A percentile compares a stretch with the other conserved stretches of the same genome.
Conservation (phyloP, 2,329 filamentous ascomycete genomes). For the Colletotrichum zoysiae region DNA sequence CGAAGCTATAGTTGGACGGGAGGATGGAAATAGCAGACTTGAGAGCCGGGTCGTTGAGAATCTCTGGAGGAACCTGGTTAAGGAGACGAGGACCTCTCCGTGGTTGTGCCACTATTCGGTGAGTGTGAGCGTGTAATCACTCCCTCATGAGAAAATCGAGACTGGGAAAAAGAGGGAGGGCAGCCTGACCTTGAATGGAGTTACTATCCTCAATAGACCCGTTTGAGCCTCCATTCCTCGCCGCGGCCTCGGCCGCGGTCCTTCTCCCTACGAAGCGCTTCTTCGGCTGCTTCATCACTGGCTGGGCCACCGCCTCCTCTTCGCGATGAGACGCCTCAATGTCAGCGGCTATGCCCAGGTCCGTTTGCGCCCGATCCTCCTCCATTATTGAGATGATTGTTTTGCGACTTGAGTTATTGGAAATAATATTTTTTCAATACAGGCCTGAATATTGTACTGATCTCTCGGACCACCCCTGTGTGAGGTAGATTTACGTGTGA, state of each 20-base stretch:
- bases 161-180: not conserved
- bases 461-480: not conserved
- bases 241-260: slow-evolving; percentile 69
- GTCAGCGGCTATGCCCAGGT: slow-evolving; percentile 77
- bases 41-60: slow-evolving; percentile 86
- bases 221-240: slow-evolving; percentile 54
- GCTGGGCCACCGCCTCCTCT: slow-evolving; percentile 50
- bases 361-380: slow-evolving; percentile 77
- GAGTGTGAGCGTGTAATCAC: slow-evolving; percentile 18
- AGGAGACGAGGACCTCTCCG: slow-evolving; percentile 82
- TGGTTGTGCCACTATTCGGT: slow-evolving; percentile 73
- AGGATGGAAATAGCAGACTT: slow-evolving; percentile 89
- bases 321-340: slow-evolving; percentile 64
- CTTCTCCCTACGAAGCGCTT: slow-evolving; percentile 91
- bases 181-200: slow-evolving; percentile 65
- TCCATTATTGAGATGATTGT: slow-evolving; percentile 68
- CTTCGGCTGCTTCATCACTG: slow-evolving; percentile 78
- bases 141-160: slow-evolving; percentile 1
- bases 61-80: slow-evolving; percentile 90
- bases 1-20: slow-evolving; percentile 97
- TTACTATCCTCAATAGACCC: slow-evolving; percentile 68
- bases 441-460: not conserved
- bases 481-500: not conserved
- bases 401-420: not conserved
- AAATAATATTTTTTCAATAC: not conserved